These are phyloP conservation scores for Eucalyptus caleyi DNA, from an alignment of 345 rosid genomes.

Conservation along the genomic window DNA sequence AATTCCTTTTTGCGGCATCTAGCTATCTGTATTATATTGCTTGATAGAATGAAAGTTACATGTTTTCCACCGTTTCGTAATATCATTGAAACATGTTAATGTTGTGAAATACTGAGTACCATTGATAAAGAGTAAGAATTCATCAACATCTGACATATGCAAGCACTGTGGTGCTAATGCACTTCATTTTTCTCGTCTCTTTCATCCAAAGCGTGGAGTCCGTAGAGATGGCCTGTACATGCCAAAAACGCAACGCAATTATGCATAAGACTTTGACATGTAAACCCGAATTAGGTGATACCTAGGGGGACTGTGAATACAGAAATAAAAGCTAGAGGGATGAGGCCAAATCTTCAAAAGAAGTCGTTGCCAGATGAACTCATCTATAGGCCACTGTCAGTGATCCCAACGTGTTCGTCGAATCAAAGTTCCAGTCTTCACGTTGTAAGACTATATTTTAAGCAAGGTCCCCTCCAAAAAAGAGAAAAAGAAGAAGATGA, in stretches of 20 bases:
- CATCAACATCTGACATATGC: too few species aligned
- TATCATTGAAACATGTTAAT: too few species aligned
- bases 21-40: too few species aligned
- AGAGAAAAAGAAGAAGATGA: not conserved
- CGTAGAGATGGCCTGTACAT: not conserved
- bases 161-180: not conserved
- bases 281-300: not conserved
- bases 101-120: too few species aligned
- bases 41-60: too few species aligned
- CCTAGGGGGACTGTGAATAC: not conserved
- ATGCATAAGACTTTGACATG: not conserved
- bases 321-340: not conserved
- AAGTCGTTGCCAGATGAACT: not conserved
- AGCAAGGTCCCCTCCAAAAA: not conserved
- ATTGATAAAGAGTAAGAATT: too few species aligned
- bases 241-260: not conserved
- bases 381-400: not conserved
- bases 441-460: not conserved
- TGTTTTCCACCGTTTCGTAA: too few species aligned
- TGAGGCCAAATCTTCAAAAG: not conserved
- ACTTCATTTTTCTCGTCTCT: not conserved
- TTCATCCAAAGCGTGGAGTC: not conserved
- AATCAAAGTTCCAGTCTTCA: not conserved
- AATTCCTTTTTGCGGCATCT: too few species aligned
- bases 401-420: not conserved